Percentiles rank a stretch among this genome's conserved stretches.
Conservation (phyloP, 306 rosid species). For the Vigna radiata region DNA sequence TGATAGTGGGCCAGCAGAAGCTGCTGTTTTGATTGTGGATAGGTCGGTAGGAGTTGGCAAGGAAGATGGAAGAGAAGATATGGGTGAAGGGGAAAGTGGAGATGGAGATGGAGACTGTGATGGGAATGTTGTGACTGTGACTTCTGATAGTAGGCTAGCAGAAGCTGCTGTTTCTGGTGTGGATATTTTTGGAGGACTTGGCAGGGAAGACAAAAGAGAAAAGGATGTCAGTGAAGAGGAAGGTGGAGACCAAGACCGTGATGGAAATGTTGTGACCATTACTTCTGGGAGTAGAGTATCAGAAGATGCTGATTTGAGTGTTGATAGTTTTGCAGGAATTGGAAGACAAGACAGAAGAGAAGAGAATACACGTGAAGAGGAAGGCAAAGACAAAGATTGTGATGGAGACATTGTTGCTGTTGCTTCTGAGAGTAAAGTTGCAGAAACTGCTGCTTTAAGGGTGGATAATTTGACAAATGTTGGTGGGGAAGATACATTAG, state of each 20-base stretch:
- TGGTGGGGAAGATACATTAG: background rate
- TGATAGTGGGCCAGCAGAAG: background rate
- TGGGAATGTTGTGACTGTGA: conserved; percentile 37
- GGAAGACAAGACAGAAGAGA: conserved; percentile 5
- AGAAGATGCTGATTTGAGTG: conserved; percentile 14
- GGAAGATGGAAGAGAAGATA: background rate
- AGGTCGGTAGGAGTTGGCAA: background rate
- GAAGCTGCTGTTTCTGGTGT: conserved; percentile 9
- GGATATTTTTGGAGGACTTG: background rate
- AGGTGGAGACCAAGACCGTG: conserved; percentile 9
- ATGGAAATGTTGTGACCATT: conserved; percentile 40
- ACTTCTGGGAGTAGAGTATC: background rate
- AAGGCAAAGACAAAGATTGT: conserved; percentile 32
- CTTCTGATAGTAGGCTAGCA: background rate
- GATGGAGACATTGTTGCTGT: conserved; percentile 38
- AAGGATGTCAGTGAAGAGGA: background rate
- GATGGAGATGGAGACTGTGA: conserved; percentile 33
- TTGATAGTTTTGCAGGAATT: background rate
- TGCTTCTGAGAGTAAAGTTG: background rate
- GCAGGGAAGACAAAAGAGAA: background rate
- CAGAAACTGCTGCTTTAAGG: background rate
- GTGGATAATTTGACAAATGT: background rate
- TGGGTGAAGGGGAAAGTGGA: conserved; percentile 26
- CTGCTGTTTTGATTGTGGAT: conserved; percentile 18
- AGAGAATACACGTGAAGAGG: conserved; percentile 18